These are phyloP conservation scores for Trichoderma lentiforme DNA, from an alignment of 2,329 filamentous ascomycete species.

Conservation along the genomic window DNA sequence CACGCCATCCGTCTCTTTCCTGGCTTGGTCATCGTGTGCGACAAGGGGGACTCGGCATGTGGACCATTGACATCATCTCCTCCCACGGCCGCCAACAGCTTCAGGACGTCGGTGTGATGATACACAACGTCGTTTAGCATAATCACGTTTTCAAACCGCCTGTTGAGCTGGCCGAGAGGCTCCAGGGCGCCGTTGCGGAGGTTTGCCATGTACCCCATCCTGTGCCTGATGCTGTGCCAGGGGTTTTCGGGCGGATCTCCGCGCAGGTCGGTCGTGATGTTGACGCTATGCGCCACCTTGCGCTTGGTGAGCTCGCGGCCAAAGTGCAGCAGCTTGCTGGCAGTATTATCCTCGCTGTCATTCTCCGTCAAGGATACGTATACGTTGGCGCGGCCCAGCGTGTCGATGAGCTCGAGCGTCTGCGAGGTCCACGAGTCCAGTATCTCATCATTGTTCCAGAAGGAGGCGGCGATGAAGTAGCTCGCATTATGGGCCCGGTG, in stretches of 20 bases:
- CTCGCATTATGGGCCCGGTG: constrained; percentile 16
- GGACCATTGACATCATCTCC: constrained; percentile 12
- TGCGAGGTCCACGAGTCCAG: constrained; percentile 16
- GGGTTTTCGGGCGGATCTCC: constrained; percentile 16
- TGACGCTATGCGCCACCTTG: constrained; percentile 16
- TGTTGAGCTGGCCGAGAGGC: constrained; percentile 6
- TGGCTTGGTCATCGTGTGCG: background rate
- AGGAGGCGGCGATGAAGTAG: constrained; percentile 20
- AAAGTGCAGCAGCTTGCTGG: constrained; percentile 19
- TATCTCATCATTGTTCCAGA: constrained; percentile 17
- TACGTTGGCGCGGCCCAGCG: constrained; percentile 15
- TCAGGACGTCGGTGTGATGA: constrained; percentile 19
- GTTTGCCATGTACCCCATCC: constrained; percentile 20
- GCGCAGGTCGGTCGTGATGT: constrained; percentile 17
- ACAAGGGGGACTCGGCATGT: background rate
- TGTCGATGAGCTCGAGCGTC: constrained; percentile 18
- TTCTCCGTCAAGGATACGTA: constrained; percentile 20
- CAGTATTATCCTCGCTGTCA: constrained; percentile 18
- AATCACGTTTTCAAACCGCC: constrained; percentile 19
- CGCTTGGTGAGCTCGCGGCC: constrained; percentile 16
- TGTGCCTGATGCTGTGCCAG: constrained; percentile 15
- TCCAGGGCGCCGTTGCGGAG: constrained; percentile 20
- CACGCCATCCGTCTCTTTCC: constrained; percentile 18
- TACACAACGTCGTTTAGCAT: constrained; percentile 18
- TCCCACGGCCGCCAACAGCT: constrained; percentile 17